phyloP scores from a whole-genome alignment of 1,139 yeast genomes.

The Lodderomyces orthopsilosis region DNA sequence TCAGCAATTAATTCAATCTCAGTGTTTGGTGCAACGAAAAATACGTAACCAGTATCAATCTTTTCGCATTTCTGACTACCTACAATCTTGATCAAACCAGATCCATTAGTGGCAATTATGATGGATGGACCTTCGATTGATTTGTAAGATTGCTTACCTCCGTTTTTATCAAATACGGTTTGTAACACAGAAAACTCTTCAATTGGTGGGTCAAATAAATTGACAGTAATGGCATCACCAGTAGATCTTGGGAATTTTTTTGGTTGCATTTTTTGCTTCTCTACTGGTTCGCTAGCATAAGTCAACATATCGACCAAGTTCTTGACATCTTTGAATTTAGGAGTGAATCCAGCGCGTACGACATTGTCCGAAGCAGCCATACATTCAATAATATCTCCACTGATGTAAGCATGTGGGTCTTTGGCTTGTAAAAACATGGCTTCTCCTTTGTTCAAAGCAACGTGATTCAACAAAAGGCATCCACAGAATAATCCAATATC shows the following conservation, averaged over 20 bases:
- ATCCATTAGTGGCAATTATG: slow-evolving; percentile 77
- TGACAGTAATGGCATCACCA: slow-evolving; percentile 62
- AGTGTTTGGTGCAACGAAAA: slow-evolving; percentile 77
- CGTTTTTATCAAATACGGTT: slow-evolving; percentile 50
- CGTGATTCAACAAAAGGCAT: slow-evolving; percentile 86
- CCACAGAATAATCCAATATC: slow-evolving; percentile 97
- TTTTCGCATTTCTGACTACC: slow-evolving; percentile 34
- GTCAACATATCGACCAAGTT: slow-evolving; percentile 90
- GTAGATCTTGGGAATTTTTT: slow-evolving; percentile 57
- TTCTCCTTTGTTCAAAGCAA: slow-evolving; percentile 81
- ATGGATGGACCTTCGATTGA: slow-evolving; percentile 85
- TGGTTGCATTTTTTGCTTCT: slow-evolving; percentile 87
- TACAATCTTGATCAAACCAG: slow-evolving; percentile 53
- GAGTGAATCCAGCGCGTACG: slow-evolving; percentile 97
- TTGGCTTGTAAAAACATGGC: slow-evolving; percentile 96
- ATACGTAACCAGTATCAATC: slow-evolving; percentile 66
- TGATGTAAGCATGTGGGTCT: slow-evolving; percentile 96
- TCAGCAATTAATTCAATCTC: slow-evolving; percentile 58
- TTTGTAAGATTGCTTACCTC: slow-evolving; percentile 48
- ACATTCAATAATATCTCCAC: slow-evolving; percentile 97
- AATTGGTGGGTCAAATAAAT: slow-evolving; percentile 91
- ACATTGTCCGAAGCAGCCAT: slow-evolving; percentile 99
- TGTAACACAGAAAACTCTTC: slow-evolving; percentile 92
- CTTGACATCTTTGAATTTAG: slow-evolving; percentile 92
- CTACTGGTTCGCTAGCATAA: slow-evolving; percentile 83